Conservation (phyloP, 768 basidiomycete genomes). For the Auriculariales sp. region DNA sequence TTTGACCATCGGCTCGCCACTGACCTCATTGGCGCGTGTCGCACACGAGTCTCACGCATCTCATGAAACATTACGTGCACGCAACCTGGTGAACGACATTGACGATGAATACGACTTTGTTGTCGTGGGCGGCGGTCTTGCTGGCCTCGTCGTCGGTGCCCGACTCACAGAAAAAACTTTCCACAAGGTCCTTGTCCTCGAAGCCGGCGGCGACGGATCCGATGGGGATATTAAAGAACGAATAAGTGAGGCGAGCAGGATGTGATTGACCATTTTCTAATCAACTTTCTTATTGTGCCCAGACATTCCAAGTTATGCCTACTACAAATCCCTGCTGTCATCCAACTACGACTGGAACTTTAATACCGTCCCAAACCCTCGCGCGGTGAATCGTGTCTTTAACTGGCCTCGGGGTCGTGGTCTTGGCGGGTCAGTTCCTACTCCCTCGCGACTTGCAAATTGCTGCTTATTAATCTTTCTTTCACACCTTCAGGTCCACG, state of each 20-base stretch:
- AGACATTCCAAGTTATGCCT: slow-evolving; percentile 39
- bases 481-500: no score
- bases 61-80: no score
- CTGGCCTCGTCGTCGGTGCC: slow-evolving; percentile 27
- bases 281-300: background rate
- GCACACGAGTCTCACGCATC: no score
- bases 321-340: slow-evolving; percentile 33
- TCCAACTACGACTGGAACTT: slow-evolving; percentile 44
- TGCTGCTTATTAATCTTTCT: no score
- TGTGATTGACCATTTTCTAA: background rate
- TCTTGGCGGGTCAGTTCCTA: slow-evolving; percentile 54
- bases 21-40: no score
- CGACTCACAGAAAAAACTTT: slow-evolving; percentile 26
- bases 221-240: slow-evolving; percentile 23
- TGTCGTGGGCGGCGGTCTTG: slow-evolving; percentile 33
- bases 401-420: slow-evolving; percentile 53
- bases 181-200: slow-evolving; percentile 25
- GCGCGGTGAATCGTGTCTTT: slow-evolving; percentile 27
- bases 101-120: slow-evolving; percentile 39
- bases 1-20: no score
- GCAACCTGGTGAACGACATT: slow-evolving; percentile 28
- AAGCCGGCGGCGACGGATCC: slow-evolving; percentile 19
- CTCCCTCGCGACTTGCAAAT: no score
- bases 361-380: slow-evolving; percentile 31
- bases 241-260: background rate